Base-by-base conservation (phyloP, 2,329 filamentous ascomycete species). In the Plenodomus biglobosus region DNA sequence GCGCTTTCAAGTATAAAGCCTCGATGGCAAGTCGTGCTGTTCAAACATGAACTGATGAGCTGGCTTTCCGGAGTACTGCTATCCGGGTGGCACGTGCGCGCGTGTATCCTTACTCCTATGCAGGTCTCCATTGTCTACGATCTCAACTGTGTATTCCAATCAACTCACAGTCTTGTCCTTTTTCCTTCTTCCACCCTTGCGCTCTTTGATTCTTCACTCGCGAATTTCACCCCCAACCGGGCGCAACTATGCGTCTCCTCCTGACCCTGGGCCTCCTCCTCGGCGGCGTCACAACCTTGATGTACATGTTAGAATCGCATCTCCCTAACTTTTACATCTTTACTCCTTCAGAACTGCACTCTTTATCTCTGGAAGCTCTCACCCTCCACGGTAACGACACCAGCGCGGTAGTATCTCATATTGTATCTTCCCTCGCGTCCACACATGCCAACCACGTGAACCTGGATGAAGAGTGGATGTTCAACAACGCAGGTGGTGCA, bases 401-500 rank as follows among this genome's bases (percentile, higher is more conserved):
- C 13, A 73, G 78, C 48, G 77, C 78, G 46, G 80, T 91, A 8
- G 86, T 90, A 51, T 68, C 79, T 56, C 85, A 81, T 74, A 91
- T 95, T 58, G 83, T 89, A 42, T 66, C 75, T 51, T 85, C 90
- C 74, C 79, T 95, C 46, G 76, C 78, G 2, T 41, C 47, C 19
- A 58, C 62, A 46, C 58, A 66, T 53, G 16, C 61, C 8, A 17
- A 19, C 2, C 56, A 89, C 71, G 66, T 92, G 66, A 90, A 87
- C 75, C 69, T 82, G 46, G 76, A 86, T 50, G 84, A 92, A 75
- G 87, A 92, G 72, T 95, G 90, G 90, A 80, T 95, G 38, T 92
- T 95, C 65, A 95, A 95, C 79, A 95, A 95, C 66, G 90, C 90
- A 42, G 90, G 90, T 43, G 90, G 90, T 55, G 90, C 90, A 43